Conservation (phyloP, 176 grass and related monocot genomes). For the Paspalum vaginatum region DNA sequence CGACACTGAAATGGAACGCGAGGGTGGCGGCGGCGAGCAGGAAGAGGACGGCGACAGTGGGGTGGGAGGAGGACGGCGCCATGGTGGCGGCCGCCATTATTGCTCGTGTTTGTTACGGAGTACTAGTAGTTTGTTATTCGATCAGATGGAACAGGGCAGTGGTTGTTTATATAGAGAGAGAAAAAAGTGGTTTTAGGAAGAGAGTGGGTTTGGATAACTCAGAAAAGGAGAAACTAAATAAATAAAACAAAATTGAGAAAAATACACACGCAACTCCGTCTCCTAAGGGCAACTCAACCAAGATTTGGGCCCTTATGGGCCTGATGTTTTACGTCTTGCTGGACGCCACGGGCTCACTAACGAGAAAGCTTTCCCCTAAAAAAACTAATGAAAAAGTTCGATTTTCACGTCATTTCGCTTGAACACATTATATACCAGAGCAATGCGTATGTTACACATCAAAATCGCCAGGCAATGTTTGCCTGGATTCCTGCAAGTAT, state of each 20-base stretch:
- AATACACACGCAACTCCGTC: too few relatives aligned
- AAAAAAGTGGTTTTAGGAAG: not conserved
- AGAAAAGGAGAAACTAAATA: not conserved
- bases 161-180: not conserved
- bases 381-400: too few relatives aligned
- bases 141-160: not conserved
- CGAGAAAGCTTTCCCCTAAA: too few relatives aligned
- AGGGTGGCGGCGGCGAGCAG: not conserved
- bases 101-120: not conserved
- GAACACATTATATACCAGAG: not conserved
- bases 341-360: too few relatives aligned
- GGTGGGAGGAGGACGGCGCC: not conserved
- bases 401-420: not conserved
- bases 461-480: not conserved
- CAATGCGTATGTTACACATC: constrained; percentile 27
- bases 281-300: too few relatives aligned
- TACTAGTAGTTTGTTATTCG: not conserved
- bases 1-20: not conserved
- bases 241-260: not conserved
- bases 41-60: not conserved
- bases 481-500: too few relatives aligned
- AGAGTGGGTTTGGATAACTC: not conserved
- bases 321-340: too few relatives aligned
- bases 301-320: too few relatives aligned
- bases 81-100: not conserved